Base-by-base conservation (phyloP, 2,329 filamentous ascomycete genomes). In the Aspergillus puulaauensis region DNA sequence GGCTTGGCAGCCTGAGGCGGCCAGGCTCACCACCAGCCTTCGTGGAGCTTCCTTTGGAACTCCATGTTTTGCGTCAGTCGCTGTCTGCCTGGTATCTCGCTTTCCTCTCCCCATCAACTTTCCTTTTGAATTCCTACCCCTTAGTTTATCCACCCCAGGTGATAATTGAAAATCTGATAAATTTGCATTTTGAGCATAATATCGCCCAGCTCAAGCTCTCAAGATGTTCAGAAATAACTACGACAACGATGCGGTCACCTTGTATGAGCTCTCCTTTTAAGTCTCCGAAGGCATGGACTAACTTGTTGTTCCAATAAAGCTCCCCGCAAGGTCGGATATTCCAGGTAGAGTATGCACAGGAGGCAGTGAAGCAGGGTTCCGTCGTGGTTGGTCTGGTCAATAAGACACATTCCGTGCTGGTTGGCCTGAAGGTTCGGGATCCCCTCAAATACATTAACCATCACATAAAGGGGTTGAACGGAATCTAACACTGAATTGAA, bases 221-320 rank as follows among this genome's bases (percentile, higher is more conserved):
- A 59, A 52, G 73, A 98, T 99, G 95, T 99, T 99, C 82, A 87
- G 95, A 80, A 99, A 99, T 85, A 98, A 98, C 81, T 99, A 99
- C 85, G 95, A 99, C 83, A 99, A 99, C 87, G 95, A 99, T 80
- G 96, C 93, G 64, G 93, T 98, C 80, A 99, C 95, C 80, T 99
- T 98, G 92, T 96, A 84, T 66, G 70, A 37, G 64, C 40, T 61
- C 53, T 54, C 47, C 59, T 58, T 64, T 59, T 45, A 58, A 59
- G 50, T 39, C 54, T 43, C 53, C 53, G 49, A 27, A 55, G 35
- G 55, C 56, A 48, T 52, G 41, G 45, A 49, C 59, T 67, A 57
- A 68, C 61, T 64, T 21, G 39, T 35, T 49, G 37, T 37, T 56
- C 17, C 54, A 11, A 27, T 48, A 57, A 71, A 97, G 93, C 87